These are phyloP conservation scores for Skeletonema grethae DNA, from an alignment of 108 stramenopile genomes.

Conservation along the genomic window DNA sequence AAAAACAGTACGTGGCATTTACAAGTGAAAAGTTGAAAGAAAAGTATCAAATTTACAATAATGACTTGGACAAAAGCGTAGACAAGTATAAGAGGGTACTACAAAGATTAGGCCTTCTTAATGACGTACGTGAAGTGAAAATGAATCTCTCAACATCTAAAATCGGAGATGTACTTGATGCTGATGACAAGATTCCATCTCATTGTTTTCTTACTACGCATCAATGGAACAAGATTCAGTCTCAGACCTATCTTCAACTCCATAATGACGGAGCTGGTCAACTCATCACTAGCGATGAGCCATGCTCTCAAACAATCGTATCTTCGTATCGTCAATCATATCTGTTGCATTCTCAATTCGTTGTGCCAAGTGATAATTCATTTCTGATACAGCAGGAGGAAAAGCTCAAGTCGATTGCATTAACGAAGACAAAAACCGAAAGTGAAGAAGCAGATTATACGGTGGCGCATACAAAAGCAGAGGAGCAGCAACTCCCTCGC, in stretches of 20 bases:
- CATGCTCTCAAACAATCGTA: conserved; percentile 26
- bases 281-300: conserved; percentile 20
- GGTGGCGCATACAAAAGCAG: neutral
- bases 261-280: conserved; percentile 30
- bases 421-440: neutral
- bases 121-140: neutral
- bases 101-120: neutral
- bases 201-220: conserved; percentile 20
- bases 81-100: conserved; percentile 12
- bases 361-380: conserved; percentile 18
- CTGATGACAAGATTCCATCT: neutral
- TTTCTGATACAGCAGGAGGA: conserved; percentile 8
- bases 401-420: neutral
- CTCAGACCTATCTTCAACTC: conserved; percentile 17
- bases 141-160: neutral
- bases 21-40: conserved; percentile 9
- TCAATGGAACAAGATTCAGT: conserved; percentile 24
- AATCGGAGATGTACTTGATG: conserved; percentile 22
- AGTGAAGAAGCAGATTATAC: neutral
- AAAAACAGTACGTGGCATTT: neutral
- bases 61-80: conserved; percentile 1
- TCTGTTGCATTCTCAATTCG: conserved; percentile 30
- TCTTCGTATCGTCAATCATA: conserved; percentile 30
- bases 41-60: conserved; percentile 25
- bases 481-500: conserved; percentile 17